Evolutionary conservation across 192 early-diverging fungal genomes (phyloP), one percentile per base, ranked within the genome.

Genomic region (Entomortierella parvispora): DNA sequence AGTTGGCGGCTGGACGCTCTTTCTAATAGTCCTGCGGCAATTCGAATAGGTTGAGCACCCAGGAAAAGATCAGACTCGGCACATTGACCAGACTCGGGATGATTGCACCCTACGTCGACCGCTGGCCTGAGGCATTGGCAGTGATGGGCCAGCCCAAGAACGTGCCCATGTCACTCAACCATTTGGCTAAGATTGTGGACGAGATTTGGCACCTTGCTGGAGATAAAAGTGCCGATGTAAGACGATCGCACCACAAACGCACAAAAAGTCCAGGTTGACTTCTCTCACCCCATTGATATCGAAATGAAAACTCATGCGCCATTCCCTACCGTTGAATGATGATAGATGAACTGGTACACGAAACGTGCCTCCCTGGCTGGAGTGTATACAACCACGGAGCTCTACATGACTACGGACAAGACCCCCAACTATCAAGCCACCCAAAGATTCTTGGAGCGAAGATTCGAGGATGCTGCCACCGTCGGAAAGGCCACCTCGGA

Each of bases 401-500:
- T 98, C 47, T 98, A 91, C 78, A 95, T 98, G 95, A 93, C 92
- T 18, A 92, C 93, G 71, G 96, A 98, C 65, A 79, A 81, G 40
- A 95, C 95, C 8, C 88, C 90, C 12, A 85, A 89, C 44, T 89
- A 83, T 71, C 72, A 68, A 15, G 91, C 88, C 26, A 97, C 96
- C 1, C 90, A 83, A 63, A 80, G 80, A 46, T 97, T 98, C 62
- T 81, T 98, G 52, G 89, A 96, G 51, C 76, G 89, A 33, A 88
- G 94, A 49, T 69, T 98, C n/a, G 76, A 86, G 51, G 90, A 94
- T 49, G 87, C 90, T 45, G 88, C 86, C 2, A 78, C 72, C 3
- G 52, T 93, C 17, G 93, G 89, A 10, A 54, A 74, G n/a, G 78
- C 81, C 4, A 65, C 80, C 18, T 54, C 59, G 1, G 83, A 88